phyloP scores from a whole-genome alignment of 768 basidiomycete species.

The Hygrocybe coccinea region DNA sequence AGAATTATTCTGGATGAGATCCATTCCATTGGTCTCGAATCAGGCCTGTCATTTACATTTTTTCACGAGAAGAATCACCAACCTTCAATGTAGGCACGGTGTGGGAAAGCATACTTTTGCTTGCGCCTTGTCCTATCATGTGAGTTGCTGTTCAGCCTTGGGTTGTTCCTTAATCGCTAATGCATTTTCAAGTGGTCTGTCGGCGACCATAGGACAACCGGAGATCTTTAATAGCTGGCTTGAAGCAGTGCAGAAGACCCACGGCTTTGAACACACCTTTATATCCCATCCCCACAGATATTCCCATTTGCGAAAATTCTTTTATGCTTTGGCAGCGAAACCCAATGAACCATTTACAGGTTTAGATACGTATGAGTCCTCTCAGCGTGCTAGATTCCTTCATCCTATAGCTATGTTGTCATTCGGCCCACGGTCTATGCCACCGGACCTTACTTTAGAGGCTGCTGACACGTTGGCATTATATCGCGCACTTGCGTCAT shows the following conservation, averaged over 20 bases:
- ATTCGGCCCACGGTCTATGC: slow-evolving; percentile 47
- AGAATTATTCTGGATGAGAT: slow-evolving; percentile 69
- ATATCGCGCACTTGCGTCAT: slow-evolving; percentile 39
- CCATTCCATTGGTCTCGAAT: slow-evolving; percentile 66
- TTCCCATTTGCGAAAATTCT: slow-evolving; percentile 68
- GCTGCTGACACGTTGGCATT: slow-evolving; percentile 51
- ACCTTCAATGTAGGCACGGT: slow-evolving; percentile 41
- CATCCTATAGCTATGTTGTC: slow-evolving; percentile 62
- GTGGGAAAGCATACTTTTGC: slow-evolving; percentile 70
- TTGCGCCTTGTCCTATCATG: slow-evolving; percentile 72
- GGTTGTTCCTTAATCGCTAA: neutral
- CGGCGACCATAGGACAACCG: slow-evolving; percentile 65
- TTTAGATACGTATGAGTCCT: slow-evolving; percentile 34
- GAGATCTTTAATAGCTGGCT: slow-evolving; percentile 66
- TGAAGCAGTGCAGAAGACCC: slow-evolving; percentile 51
- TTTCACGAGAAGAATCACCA: too few relatives aligned
- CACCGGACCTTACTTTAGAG: slow-evolving; percentile 61
- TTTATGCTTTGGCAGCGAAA: slow-evolving; percentile 37
- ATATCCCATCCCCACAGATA: slow-evolving; percentile 66
- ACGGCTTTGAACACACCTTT: slow-evolving; percentile 55
- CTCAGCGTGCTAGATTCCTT: slow-evolving; percentile 45
- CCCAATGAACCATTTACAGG: slow-evolving; percentile 30
- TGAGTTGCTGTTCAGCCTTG: slow-evolving; percentile 30
- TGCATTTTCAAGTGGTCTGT: slow-evolving; percentile 49
- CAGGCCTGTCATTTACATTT: slow-evolving; percentile 28